Percentiles rank a stretch among this genome's conserved stretches.
phyloP scores from a whole-genome alignment of 179 eudicot species.

The Silene coronaria region DNA sequence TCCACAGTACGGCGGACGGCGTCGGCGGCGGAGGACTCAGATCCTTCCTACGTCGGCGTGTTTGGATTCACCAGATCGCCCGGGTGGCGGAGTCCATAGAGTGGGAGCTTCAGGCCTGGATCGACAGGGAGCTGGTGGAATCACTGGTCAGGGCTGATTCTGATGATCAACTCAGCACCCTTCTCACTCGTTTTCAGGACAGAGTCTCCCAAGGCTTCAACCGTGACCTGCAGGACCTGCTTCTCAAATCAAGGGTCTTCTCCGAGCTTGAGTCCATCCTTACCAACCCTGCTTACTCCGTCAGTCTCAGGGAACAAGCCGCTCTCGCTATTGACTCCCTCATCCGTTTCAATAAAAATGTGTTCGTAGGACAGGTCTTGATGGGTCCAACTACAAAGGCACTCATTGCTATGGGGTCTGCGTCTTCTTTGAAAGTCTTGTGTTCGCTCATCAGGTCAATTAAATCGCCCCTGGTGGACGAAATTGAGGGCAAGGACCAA shows the following conservation, averaged over 20 bases:
- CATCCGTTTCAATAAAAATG: constrained; percentile 72
- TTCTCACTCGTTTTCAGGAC: constrained; percentile 31
- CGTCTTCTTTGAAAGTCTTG: constrained; percentile 39
- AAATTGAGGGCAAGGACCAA: constrained; percentile 45
- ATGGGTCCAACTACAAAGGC: constrained; percentile 50
- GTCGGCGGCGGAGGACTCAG: constrained; percentile 31
- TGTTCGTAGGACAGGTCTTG: constrained; percentile 70
- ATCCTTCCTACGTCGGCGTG: constrained; percentile 54
- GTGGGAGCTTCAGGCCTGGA: constrained; percentile 74
- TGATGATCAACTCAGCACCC: constrained; percentile 26
- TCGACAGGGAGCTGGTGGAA: constrained; percentile 61
- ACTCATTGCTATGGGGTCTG: constrained; percentile 43
- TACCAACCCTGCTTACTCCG: constrained; percentile 27
- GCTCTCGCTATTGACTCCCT: constrained; percentile 48
- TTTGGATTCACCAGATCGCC: constrained; percentile 51
- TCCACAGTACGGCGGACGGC: constrained; percentile 22
- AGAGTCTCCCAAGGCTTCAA: constrained; percentile 57
- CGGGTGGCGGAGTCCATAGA: constrained; percentile 63
- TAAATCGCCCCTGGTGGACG: constrained; percentile 79
- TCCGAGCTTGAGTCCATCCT: constrained; percentile 41
- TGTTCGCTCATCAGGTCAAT: constrained; percentile 56
- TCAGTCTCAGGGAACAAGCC: constrained; percentile 42
- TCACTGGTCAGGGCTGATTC: constrained; percentile 27
- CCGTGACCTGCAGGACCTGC: constrained; percentile 56
- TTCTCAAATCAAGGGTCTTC: constrained; percentile 51